Conservation (phyloP, 148 eudicot genomes). For the Camellia sinensis region DNA sequence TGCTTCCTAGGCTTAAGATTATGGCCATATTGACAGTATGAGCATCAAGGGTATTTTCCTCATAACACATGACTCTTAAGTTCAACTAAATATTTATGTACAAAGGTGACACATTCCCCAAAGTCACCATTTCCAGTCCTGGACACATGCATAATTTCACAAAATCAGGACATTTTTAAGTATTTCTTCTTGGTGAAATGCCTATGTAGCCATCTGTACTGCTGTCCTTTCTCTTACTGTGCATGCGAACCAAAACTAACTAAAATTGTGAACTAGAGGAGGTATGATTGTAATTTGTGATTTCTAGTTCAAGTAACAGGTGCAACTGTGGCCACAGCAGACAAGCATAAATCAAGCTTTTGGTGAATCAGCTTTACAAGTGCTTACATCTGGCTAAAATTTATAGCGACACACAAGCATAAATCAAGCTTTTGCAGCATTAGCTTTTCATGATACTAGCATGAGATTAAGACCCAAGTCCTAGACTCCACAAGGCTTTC, state of each 20-base stretch:
- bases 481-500: neutral
- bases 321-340: neutral
- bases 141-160: neutral
- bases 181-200: neutral
- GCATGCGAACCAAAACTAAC: neutral
- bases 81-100: neutral
- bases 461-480: neutral
- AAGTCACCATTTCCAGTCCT: neutral
- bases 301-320: neutral
- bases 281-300: neutral
- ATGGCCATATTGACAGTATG: neutral
- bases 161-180: neutral
- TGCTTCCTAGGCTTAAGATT: neutral
- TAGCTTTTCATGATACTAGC: neutral
- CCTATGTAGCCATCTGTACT: neutral
- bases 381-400: neutral
- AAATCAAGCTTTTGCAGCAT: constrained; percentile 1
- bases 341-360: neutral
- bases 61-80: neutral
- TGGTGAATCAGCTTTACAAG: neutral
- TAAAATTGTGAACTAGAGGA: neutral
- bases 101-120: neutral
- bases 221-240: neutral
- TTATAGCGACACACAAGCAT: neutral
- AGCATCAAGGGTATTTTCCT: neutral